These are phyloP conservation scores for Fraxinus nigra DNA, from an alignment of 305 asterid genomes.

Conservation along the genomic window DNA sequence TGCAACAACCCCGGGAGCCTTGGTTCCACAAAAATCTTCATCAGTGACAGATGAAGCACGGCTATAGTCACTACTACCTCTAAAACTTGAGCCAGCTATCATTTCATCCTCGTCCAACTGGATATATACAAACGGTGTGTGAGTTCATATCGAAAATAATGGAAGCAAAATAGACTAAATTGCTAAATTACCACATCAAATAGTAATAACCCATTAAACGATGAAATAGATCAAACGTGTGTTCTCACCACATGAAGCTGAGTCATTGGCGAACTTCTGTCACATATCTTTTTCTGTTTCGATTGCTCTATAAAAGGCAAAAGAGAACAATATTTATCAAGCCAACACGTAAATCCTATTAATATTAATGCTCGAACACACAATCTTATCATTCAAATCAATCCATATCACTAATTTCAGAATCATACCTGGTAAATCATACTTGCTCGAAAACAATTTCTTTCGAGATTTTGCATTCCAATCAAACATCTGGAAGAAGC, in stretches of 20 bases:
- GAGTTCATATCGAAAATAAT: background rate
- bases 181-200: background rate
- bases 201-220: background rate
- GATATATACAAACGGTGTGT: background rate
- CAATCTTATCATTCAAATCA: background rate
- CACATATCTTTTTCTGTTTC: conserved; percentile 65
- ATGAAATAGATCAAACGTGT: background rate
- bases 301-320: conserved; percentile 49
- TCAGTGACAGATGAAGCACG: conserved; percentile 77
- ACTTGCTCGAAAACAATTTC: conserved; percentile 76
- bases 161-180: background rate
- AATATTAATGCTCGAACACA: background rate
- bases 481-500: conserved; percentile 78
- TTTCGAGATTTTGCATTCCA: conserved; percentile 91
- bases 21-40: conserved; percentile 52
- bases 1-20: conserved; percentile 77
- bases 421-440: conserved; percentile 52
- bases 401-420: background rate
- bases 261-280: conserved; percentile 61
- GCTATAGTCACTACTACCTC: conserved; percentile 68
- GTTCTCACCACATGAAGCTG: conserved; percentile 51
- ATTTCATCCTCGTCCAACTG: conserved; percentile 71
- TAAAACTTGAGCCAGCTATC: conserved; percentile 48
- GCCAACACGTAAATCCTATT: background rate
- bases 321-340: conserved; percentile 2